Base-by-base conservation (phyloP, 2,329 filamentous ascomycete genomes). In the Venturia carpophila region DNA sequence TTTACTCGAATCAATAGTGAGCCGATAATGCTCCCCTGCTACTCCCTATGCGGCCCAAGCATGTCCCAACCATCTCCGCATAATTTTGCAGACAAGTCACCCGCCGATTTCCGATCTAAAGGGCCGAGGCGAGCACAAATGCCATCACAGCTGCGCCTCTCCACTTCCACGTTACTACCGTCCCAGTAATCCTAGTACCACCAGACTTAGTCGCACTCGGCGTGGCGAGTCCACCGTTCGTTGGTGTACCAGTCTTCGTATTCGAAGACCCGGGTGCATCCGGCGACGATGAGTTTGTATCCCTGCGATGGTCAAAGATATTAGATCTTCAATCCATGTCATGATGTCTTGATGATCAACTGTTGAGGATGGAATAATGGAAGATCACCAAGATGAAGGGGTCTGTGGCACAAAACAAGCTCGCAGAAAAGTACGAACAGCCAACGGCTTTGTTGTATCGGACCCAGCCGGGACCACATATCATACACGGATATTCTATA, bases 211-310 rank as follows among this genome's bases (percentile, higher is more conserved):
- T 15, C 10, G 49, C 30, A 27, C 49, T 56, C 6, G 49, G 49
- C 30, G 49, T 56, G 5, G 49, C 49, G 24, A 24, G 10, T 0
- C 27, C 19, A 9, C 52, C 30, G 19, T 15, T 37, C 5, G 27
- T 37, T 21, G 30, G 17, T 15, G 27, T 58, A n/a, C 27, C 15
- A 34, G 5, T 19, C 10, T 30, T 37, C 6, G 52, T 9, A 21
- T 58, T 58, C 13, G 52, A 58, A n/a, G 52, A 37, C 3, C 52
- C 52, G 27, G 52, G 52, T 58, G 52, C 30, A 37, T 19, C 52
- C 27, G 52, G 27, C 27, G 52, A 19, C 4, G 52, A 5, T 11
- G 52, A 58, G 21, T 47, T 47, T 47, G 45, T 47, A 47, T 47
- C 45, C 45, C 45, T 47, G 45, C 21, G 45, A 24, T 9, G 45